Evolutionary conservation across 352 stramenopile species (phyloP).

Genomic region (Pythium biforme): DNA sequence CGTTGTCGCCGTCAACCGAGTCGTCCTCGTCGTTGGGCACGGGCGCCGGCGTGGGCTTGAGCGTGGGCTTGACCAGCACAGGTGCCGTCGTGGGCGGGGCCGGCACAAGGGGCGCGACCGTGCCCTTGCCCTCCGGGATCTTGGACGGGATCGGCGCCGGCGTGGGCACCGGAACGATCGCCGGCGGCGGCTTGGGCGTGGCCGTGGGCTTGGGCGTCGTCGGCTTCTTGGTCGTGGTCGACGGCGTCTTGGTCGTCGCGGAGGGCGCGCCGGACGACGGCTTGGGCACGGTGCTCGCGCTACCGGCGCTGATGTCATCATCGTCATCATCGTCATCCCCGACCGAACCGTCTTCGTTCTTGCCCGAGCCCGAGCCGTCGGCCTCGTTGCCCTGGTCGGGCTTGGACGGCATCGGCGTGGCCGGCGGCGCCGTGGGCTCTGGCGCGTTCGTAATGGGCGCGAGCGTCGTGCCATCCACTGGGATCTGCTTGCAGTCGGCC

Average conservation of each 20-base stretch:
- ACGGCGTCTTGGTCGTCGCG: neutral
- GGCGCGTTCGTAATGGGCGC: slow-evolving; percentile 2
- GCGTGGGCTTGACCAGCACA: neutral
- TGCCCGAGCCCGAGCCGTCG: neutral
- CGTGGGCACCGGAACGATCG: slow-evolving; percentile 6
- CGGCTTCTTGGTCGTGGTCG: neutral
- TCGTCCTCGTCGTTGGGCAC: slow-evolving; percentile 7
- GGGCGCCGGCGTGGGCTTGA: slow-evolving; percentile 9
- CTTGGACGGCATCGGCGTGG: neutral
- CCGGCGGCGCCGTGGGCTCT: slow-evolving; percentile 1
- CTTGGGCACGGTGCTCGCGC: slow-evolving; percentile 1
- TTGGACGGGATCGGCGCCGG: slow-evolving; percentile 9
- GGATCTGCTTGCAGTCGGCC: neutral
- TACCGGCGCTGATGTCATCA: neutral
- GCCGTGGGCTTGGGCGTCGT: neutral
- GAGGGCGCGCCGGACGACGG: neutral
- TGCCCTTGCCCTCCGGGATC: slow-evolving; percentile 6
- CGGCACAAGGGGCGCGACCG: slow-evolving; percentile 11
- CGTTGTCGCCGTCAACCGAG: slow-evolving; percentile 4
- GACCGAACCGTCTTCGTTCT: neutral
- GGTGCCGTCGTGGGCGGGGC: slow-evolving; percentile 6
- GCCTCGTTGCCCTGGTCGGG: slow-evolving; percentile 11
- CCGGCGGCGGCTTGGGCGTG: slow-evolving; percentile 12
- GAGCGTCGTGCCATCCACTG: neutral
- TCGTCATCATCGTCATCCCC: slow-evolving; percentile 8